phyloP scores from a whole-genome alignment of 441 rosid genomes.

The Geranium incanum region DNA sequence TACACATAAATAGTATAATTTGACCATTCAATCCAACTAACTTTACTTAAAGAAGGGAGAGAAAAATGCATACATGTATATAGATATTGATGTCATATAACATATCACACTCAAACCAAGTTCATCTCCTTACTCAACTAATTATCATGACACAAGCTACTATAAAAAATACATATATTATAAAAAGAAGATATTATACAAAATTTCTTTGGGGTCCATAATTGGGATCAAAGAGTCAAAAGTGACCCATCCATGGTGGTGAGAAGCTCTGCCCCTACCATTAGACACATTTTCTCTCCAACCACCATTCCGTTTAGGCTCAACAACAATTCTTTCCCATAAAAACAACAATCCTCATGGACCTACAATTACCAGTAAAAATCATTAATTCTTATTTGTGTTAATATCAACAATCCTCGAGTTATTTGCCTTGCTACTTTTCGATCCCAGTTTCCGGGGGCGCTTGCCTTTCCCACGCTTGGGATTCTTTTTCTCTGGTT shows the following conservation, averaged over 20 bases:
- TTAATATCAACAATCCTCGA: not conserved
- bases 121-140: not conserved
- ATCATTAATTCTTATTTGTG: not conserved
- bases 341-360: not conserved
- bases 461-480: slow-evolving; percentile 50
- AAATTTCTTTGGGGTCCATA: not conserved
- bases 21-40: too few species aligned
- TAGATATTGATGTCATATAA: not conserved
- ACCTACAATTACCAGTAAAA: not conserved
- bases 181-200: not conserved
- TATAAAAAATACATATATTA: not conserved
- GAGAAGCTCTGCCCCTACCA: not conserved
- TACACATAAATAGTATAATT: too few species aligned
- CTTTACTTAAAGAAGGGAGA: too few species aligned
- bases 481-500: slow-evolving; percentile 31
- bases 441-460: slow-evolving; percentile 48
- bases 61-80: too few species aligned
- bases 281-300: not conserved
- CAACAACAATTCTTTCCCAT: not conserved
- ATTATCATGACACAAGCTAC: not conserved
- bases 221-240: not conserved
- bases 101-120: not conserved
- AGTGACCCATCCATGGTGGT: not conserved
- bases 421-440: slow-evolving; percentile 23
- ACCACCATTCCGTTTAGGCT: not conserved